Percentiles rank a stretch among this genome's conserved stretches.
Evolutionary conservation across 2,329 filamentous ascomycete genomes (phyloP).

Genomic region (Ophiostoma angusticollis): DNA sequence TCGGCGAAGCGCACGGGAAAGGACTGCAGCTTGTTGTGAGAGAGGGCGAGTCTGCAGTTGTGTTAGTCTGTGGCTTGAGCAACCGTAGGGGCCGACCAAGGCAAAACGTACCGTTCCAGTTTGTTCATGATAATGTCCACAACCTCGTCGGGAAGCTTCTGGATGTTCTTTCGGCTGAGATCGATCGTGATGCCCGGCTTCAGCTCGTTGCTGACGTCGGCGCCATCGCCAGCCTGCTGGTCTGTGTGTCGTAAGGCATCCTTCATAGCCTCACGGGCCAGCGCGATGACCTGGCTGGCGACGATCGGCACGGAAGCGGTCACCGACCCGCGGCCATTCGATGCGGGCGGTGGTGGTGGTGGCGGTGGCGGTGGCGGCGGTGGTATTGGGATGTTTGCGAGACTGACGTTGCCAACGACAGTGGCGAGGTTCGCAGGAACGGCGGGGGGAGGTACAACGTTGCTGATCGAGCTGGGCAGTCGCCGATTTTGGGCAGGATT

Average conservation of each 20-base stretch:
- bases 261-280: conserved; percentile 55
- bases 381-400: conserved; percentile 24
- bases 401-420: background rate
- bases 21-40: conserved; percentile 63
- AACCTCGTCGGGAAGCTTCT: conserved; percentile 57
- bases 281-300: conserved; percentile 49
- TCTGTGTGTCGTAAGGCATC: conserved; percentile 53
- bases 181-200: conserved; percentile 67
- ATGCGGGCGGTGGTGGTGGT: conserved; percentile 34
- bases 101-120: conserved; percentile 53
- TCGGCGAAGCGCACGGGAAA: conserved; percentile 61
- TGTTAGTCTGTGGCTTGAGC: too few species aligned
- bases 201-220: conserved; percentile 45
- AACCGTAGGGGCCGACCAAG: too few species aligned
- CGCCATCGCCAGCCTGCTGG: conserved; percentile 47
- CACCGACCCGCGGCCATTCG: conserved; percentile 32
- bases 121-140: conserved; percentile 63
- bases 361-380: conserved; percentile 23
- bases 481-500: conserved; percentile 24
- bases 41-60: conserved; percentile 58
- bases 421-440: conserved; percentile 13
- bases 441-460: conserved; percentile 13
- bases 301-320: conserved; percentile 41
- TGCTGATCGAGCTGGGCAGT: conserved; percentile 17
- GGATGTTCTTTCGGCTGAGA: conserved; percentile 62